Base-by-base conservation (phyloP, 1,139 yeast genomes). In the Geotrichum klebahnii region DNA sequence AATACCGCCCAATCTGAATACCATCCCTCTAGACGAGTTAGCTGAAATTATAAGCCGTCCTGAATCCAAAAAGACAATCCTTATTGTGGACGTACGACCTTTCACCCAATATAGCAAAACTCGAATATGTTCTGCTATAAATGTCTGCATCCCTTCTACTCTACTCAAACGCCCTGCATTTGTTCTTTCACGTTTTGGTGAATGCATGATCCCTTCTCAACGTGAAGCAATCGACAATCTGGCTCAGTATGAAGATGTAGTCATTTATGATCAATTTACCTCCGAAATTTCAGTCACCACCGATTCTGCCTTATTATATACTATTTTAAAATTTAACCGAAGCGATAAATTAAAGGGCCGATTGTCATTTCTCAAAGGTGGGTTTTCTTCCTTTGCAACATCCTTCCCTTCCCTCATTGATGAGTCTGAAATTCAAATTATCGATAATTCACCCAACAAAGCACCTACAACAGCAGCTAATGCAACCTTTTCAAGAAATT, bases 111-210 rank as follows among this genome's bases (percentile, higher is more conserved):
- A 70, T 64, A 70, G 77, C 22, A 71, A 68, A 50, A 62, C 73
- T 2, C 82, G 81, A 52, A 61, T 86, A 14, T 59, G 58, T n/a
- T 68, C 74, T 42, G 76, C 95, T 1, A 67, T 83, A 38, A 83
- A 84, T 61, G 74, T 85, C 32, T 82, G 89, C 61, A 70, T 86
- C 23, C 95, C 95, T 1, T 80, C 90, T 17, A 86, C 95, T 1
- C 70, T 86, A 44, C 68, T 86, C 56, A 83, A 82, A 62, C 75
- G 95, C 55, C 72, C 78, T 35, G 80, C 78, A 53, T 85, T 82
- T 60, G 77, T 77, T 16, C 68, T 84, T 49, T 57, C 69, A 51
- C 67, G 82, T 57, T 76, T 83, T 55, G 67, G 80, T 44, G 80
- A 79, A 51, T 78, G 84, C 32, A 73, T 82, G 63, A 64, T 70